These are phyloP conservation scores for Cutaneotrichosporon cyanovorans DNA, from an alignment of 1,284 basidiomycete species.

Conservation along the genomic window DNA sequence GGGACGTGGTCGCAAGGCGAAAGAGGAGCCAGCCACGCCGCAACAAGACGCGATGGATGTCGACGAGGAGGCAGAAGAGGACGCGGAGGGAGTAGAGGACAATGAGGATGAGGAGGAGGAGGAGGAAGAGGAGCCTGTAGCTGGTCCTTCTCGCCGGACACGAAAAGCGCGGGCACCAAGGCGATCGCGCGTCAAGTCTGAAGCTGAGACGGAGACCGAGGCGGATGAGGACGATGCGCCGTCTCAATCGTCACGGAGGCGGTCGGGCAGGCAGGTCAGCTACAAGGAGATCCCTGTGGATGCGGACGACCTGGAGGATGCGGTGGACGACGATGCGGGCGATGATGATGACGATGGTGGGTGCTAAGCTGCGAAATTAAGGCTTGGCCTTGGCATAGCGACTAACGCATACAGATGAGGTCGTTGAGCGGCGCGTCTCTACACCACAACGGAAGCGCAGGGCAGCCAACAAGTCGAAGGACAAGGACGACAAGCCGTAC, in stretches of 20 bases:
- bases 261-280: slow-evolving; percentile 20
- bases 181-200: slow-evolving; percentile 1
- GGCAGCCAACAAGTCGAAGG: neutral
- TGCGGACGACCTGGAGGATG: slow-evolving; percentile 15
- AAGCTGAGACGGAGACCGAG: slow-evolving; percentile 4
- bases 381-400: neutral
- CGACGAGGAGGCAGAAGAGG: slow-evolving; percentile 14
- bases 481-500: slow-evolving; percentile 19
- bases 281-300: slow-evolving; percentile 22
- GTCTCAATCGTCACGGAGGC: slow-evolving; percentile 9
- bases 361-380: neutral
- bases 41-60: neutral
- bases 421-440: slow-evolving; percentile 7
- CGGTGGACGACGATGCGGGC: slow-evolving; percentile 10
- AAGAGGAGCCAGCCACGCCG: slow-evolving; percentile 6
- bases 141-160: slow-evolving; percentile 6
- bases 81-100: slow-evolving; percentile 13
- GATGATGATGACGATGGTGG: slow-evolving; percentile 13
- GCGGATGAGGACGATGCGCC: slow-evolving; percentile 18
- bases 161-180: neutral
- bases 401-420: slow-evolving; percentile 10
- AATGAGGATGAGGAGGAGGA: slow-evolving; percentile 14
- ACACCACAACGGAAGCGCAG: slow-evolving; percentile 6
- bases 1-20: slow-evolving; percentile 6
- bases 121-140: slow-evolving; percentile 9